phyloP scores from a whole-genome alignment of 371 early-diverging fungal species.

The Mortierella sp. region DNA sequence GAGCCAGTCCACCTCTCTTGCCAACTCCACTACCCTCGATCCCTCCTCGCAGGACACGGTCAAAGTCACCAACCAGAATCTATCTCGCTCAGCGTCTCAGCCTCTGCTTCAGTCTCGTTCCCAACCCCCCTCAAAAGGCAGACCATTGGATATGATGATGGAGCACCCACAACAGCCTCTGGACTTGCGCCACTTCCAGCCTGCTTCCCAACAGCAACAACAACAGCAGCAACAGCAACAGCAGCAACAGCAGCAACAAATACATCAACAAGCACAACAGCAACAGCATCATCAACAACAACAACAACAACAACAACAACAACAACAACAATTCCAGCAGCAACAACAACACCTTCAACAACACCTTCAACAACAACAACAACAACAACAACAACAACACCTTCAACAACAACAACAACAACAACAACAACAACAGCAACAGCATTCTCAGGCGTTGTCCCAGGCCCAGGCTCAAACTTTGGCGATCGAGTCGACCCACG shows the following conservation, averaged over 20 bases:
- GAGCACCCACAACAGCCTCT: slow-evolving; percentile 51
- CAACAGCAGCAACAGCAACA: slow-evolving; percentile 11
- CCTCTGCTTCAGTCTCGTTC: slow-evolving; percentile 6
- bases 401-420: neutral
- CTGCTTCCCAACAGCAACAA: slow-evolving; percentile 14
- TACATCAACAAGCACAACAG: slow-evolving; percentile 3
- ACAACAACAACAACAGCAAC: slow-evolving; percentile 24
- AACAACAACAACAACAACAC: slow-evolving; percentile 13
- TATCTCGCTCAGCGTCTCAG: slow-evolving; percentile 3
- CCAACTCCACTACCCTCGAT: slow-evolving; percentile 1
- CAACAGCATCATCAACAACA: slow-evolving; percentile 12
- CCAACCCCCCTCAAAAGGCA: slow-evolving; percentile 11
- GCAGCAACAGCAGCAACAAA: neutral
- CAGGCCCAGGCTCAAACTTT: slow-evolving; percentile 19
- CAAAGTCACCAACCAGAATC: neutral
- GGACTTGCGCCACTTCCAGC: slow-evolving; percentile 50
- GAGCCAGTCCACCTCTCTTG: slow-evolving; percentile 7
- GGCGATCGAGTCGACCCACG: slow-evolving; percentile 29
- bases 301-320: slow-evolving; percentile 16
- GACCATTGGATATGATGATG: slow-evolving; percentile 51
- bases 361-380: neutral
- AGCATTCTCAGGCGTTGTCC: slow-evolving; percentile 21
- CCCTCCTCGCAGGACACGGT: slow-evolving; percentile 12
- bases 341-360: neutral
- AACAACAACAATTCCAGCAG: slow-evolving; percentile 4